phyloP scores from a whole-genome alignment of 139 green algal genomes.

The Ettlia oleoabundans region DNA sequence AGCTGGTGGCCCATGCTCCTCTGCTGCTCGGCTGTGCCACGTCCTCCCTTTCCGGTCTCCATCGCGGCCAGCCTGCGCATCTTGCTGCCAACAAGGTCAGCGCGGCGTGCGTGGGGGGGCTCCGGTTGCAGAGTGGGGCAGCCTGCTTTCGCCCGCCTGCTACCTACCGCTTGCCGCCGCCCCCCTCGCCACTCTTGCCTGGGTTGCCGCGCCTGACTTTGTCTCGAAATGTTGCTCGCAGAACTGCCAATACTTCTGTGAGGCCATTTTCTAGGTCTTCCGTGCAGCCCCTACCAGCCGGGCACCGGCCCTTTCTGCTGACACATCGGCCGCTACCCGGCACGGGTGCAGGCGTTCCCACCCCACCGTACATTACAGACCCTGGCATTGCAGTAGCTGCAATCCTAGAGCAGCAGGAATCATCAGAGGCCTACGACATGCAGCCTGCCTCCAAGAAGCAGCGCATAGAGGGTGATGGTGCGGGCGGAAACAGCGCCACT shows the following conservation, averaged over 20 bases:
- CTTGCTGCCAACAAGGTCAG: neutral
- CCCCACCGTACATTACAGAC: neutral
- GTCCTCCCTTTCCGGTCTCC: neutral
- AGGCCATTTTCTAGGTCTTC: no score
- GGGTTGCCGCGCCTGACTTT: no score
- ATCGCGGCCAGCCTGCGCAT: neutral
- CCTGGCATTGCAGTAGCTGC: neutral
- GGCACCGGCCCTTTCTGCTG: no score
- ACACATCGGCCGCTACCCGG: no score
- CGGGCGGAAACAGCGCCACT: neutral
- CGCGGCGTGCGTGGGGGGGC: neutral
- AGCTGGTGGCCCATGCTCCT: neutral
- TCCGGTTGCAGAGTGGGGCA: neutral
- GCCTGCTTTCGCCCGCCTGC: no score
- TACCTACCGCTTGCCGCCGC: no score
- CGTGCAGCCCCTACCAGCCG: no score
- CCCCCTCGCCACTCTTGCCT: no score
- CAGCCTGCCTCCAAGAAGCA: constrained; percentile 27
- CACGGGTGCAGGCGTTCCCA: no score
- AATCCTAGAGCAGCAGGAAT: neutral
- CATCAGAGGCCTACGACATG: neutral
- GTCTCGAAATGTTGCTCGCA: no score
- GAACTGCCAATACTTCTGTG: no score
- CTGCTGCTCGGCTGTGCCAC: neutral
- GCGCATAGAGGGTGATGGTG: neutral